Evolutionary conservation across 805 yeast genomes (phyloP).

Genomic region (Myxozyma geophila): DNA sequence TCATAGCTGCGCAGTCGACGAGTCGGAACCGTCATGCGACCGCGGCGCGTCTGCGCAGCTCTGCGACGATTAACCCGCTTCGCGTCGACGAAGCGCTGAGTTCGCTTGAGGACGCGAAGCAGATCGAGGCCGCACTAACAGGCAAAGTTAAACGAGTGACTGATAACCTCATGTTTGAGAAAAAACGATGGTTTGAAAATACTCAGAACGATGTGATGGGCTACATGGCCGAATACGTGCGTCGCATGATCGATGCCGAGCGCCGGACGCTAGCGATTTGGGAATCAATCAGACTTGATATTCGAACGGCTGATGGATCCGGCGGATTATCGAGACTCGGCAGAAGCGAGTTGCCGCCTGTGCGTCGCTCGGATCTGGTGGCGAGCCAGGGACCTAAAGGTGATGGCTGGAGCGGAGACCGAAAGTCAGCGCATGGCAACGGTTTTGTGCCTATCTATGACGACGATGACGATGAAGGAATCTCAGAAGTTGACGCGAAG

Average conservation of each 20-base stretch:
- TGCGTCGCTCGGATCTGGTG: conserved; percentile 44
- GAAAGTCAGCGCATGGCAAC: conserved; percentile 51
- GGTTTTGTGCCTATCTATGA: conserved; percentile 31
- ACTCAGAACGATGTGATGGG: conserved; percentile 61
- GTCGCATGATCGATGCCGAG: conserved; percentile 82
- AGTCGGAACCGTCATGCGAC: conserved; percentile 71
- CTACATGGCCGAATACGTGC: conserved; percentile 62
- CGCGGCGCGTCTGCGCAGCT: conserved; percentile 70
- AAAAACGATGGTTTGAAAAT: conserved; percentile 60
- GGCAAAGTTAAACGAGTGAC: conserved; percentile 80
- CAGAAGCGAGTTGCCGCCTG: conserved; percentile 46
- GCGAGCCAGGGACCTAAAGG: conserved; percentile 56
- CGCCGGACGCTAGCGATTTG: conserved; percentile 75
- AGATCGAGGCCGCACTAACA: conserved; percentile 74
- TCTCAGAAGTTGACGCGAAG: conserved; percentile 69
- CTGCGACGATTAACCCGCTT: conserved; percentile 76
- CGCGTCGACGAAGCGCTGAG: conserved; percentile 89
- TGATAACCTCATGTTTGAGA: conserved; percentile 80
- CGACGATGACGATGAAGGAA: conserved; percentile 32
- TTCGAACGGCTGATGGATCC: conserved; percentile 70
- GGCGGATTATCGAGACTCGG: conserved; percentile 88
- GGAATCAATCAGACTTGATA: conserved; percentile 71
- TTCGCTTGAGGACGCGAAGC: conserved; percentile 75
- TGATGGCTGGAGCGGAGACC: conserved; percentile 65
- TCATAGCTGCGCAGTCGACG: conserved; percentile 74